A percentile compares a stretch with the other conserved stretches of the same genome.
Conservation (phyloP, 371 early-diverging fungal species). For the Mortierella sp. region DNA sequence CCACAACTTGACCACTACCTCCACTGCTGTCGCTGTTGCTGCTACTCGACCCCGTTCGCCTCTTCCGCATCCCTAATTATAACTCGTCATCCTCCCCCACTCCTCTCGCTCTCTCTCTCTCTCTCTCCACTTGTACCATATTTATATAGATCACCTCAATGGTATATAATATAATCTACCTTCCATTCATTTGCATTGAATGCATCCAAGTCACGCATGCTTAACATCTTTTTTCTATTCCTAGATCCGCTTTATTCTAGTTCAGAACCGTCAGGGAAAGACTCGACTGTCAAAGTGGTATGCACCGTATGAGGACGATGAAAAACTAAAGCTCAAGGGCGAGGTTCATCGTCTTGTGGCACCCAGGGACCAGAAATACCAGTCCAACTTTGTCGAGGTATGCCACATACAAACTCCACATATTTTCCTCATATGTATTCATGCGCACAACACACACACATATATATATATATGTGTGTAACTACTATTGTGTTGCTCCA, state of each 20-base stretch:
- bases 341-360: slow-evolving; percentile 96
- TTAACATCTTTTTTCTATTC: neutral
- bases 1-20: neutral
- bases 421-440: neutral
- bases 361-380: slow-evolving; percentile 95
- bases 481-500: neutral
- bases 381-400: slow-evolving; percentile 97
- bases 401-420: slow-evolving; percentile 3
- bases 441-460: neutral
- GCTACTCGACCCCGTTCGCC: neutral
- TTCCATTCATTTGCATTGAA: neutral
- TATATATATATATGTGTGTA: too few species aligned
- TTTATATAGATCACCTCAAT: neutral
- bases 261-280: slow-evolving; percentile 98
- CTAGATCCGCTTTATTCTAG: slow-evolving; percentile 95
- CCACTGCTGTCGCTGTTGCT: too few species aligned
- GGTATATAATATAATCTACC: neutral
- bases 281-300: slow-evolving; percentile 98
- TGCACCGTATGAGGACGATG: slow-evolving; percentile 92
- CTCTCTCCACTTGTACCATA: neutral
- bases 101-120: neutral
- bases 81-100: neutral
- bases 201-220: neutral
- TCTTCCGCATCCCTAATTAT: neutral
- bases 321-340: slow-evolving; percentile 92